Percentiles rank a stretch among this genome's conserved stretches.
These are phyloP conservation scores for Collybia sordida DNA, from an alignment of 768 basidiomycete species.

Conservation along the genomic window DNA sequence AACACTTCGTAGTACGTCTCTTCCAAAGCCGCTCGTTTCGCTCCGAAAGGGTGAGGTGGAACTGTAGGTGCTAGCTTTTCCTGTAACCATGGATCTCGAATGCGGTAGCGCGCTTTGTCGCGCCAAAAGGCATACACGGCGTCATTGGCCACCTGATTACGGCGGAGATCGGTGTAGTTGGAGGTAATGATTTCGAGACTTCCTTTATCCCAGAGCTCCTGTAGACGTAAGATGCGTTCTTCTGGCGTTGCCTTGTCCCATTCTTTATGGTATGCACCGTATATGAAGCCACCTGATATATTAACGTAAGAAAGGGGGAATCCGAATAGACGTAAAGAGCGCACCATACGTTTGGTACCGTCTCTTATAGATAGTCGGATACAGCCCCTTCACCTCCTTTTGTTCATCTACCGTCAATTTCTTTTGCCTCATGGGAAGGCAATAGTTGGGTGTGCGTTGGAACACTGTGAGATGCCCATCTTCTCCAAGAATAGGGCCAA, in stretches of 20 bases:
- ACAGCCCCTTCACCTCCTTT: not conserved
- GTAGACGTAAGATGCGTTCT: slow-evolving; percentile 10
- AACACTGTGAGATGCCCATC: slow-evolving; percentile 13
- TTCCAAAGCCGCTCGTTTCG: slow-evolving; percentile 12
- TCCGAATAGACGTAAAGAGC: too few species aligned
- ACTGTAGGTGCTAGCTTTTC: slow-evolving; percentile 11
- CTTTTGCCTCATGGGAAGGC: slow-evolving; percentile 9
- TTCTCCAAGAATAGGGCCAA: not conserved
- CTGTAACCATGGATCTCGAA: slow-evolving; percentile 6
- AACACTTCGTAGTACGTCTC: slow-evolving; percentile 13
- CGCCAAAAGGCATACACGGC: slow-evolving; percentile 12
- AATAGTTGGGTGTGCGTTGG: slow-evolving; percentile 12
- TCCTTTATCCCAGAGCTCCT: slow-evolving; percentile 13
- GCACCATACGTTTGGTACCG: not conserved
- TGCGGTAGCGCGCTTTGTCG: slow-evolving; percentile 7
- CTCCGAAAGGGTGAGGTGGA: slow-evolving; percentile 8
- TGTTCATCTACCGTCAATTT: not conserved
- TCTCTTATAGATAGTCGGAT: not conserved
- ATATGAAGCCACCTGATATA: too few species aligned
- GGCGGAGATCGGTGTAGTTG: slow-evolving; percentile 7
- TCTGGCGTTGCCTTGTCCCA: slow-evolving; percentile 6
- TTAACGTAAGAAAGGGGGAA: too few species aligned
- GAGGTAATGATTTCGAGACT: slow-evolving; percentile 9
- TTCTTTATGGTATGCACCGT: not conserved
- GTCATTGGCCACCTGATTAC: not conserved